Evolutionary conservation across 306 rosid species (phyloP).

Genomic region (Ormosia emarginata): DNA sequence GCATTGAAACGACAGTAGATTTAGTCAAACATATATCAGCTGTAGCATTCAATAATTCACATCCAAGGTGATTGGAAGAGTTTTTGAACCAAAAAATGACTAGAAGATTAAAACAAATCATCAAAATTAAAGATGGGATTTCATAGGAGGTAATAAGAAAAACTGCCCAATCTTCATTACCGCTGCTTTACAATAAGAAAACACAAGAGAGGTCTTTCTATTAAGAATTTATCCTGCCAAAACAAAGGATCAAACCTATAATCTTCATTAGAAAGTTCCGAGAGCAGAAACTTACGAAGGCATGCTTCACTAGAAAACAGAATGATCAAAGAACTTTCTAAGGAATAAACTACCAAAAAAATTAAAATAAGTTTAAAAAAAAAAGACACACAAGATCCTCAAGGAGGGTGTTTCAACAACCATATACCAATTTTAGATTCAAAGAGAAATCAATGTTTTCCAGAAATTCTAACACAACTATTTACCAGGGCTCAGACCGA

Average conservation of each 20-base stretch:
- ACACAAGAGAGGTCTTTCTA: background rate
- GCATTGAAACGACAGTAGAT: background rate
- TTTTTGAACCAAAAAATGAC: background rate
- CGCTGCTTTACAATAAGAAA: background rate
- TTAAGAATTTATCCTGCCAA: background rate
- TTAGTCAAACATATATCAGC: background rate
- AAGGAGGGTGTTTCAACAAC: background rate
- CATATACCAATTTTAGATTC: background rate
- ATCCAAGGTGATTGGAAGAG: background rate
- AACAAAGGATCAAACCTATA: background rate
- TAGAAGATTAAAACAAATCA: background rate
- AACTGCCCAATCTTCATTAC: background rate
- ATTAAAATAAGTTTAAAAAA: background rate
- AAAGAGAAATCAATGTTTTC: background rate
- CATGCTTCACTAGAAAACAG: background rate
- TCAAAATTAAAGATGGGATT: background rate
- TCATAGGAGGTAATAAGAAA: background rate
- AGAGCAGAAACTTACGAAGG: background rate
- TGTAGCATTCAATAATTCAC: background rate
- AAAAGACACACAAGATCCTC: background rate
- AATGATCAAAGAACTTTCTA: background rate
- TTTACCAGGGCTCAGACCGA: conserved; percentile 91
- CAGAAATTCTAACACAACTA: background rate
- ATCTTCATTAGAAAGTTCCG: background rate
- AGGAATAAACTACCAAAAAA: background rate